These are phyloP conservation scores for Aspergillus clavatus DNA, from an alignment of 2,329 filamentous ascomycete species.

Conservation along the genomic window DNA sequence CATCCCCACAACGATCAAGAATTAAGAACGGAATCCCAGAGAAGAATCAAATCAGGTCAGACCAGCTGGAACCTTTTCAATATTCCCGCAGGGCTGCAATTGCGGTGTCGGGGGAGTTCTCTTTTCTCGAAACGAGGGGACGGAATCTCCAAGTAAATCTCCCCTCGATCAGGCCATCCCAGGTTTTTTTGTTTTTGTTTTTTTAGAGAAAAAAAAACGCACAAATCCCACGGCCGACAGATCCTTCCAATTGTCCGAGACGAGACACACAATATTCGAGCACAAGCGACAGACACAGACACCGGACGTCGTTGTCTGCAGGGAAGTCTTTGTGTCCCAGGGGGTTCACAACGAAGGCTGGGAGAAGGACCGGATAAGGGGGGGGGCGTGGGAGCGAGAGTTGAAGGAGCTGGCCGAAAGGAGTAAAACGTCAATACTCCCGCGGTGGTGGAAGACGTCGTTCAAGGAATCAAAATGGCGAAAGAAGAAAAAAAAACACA, in stretches of 20 bases:
- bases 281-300: neutral
- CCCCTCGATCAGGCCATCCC: constrained; percentile 30
- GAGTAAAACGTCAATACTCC: constrained; percentile 34
- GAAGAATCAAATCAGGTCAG: constrained; percentile 20
- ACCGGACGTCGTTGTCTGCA: neutral
- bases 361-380: constrained; percentile 2
- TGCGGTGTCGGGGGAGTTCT: constrained; percentile 1
- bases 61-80: constrained; percentile 30
- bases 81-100: constrained; percentile 1
- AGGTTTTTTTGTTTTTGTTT: too few species aligned
- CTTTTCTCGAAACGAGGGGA: constrained; percentile 11
- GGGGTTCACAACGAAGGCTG: neutral
- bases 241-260: constrained; percentile 6
- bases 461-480: too few species aligned
- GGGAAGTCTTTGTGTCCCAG: neutral
- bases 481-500: too few species aligned
- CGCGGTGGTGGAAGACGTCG: too few species aligned
- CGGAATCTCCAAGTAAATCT: constrained; percentile 10
- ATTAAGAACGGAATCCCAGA: constrained; percentile 9
- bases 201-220: too few species aligned
- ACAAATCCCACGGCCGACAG: too few species aligned
- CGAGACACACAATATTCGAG: neutral
- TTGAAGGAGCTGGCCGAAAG: too few species aligned
- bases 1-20: constrained; percentile 29
- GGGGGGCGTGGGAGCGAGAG: too few species aligned